phyloP scores from a whole-genome alignment of 805 yeast genomes.

The Trichomonascus vanleenenianus region DNA sequence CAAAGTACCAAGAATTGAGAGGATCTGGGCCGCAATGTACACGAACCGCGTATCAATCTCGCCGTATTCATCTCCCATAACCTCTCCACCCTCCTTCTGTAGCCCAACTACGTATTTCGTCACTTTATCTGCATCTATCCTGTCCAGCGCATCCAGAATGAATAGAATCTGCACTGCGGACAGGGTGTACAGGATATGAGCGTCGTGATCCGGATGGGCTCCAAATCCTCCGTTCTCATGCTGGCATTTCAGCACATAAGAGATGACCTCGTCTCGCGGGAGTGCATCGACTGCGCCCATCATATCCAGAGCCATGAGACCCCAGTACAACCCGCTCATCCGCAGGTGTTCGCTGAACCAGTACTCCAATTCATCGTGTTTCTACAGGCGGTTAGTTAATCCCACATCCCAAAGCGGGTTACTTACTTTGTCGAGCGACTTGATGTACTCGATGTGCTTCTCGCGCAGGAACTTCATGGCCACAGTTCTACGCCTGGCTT shows the following conservation, averaged over 20 bases:
- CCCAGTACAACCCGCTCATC: slow-evolving; percentile 94
- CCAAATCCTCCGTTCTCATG: slow-evolving; percentile 62
- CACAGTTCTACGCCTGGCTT: neutral
- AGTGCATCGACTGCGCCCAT: slow-evolving; percentile 51
- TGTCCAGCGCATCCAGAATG: slow-evolving; percentile 52
- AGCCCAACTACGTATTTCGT: slow-evolving; percentile 35
- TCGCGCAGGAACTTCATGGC: slow-evolving; percentile 26
- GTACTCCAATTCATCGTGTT: slow-evolving; percentile 59
- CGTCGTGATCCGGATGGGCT: slow-evolving; percentile 82
- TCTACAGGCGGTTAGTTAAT: slow-evolving; percentile 17
- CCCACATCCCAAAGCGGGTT: no score
- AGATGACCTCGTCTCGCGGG: slow-evolving; percentile 51
- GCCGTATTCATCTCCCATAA: slow-evolving; percentile 86
- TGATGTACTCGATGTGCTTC: slow-evolving; percentile 55
- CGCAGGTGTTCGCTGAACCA: slow-evolving; percentile 89
- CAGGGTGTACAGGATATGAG: slow-evolving; percentile 75
- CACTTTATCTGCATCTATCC: slow-evolving; percentile 29
- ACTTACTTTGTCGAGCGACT: slow-evolving; percentile 39
- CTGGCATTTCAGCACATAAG: slow-evolving; percentile 65
- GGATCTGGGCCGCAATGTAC: slow-evolving; percentile 68
- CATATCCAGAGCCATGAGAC: slow-evolving; percentile 64
- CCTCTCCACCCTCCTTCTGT: slow-evolving; percentile 60
- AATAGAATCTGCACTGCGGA: slow-evolving; percentile 78
- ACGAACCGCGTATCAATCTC: slow-evolving; percentile 90
- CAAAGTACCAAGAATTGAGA: slow-evolving; percentile 61